A percentile compares a stretch with the other conserved stretches of the same genome.
Evolutionary conservation across 805 yeast species (phyloP).

Genomic region (Ogataea sp.): DNA sequence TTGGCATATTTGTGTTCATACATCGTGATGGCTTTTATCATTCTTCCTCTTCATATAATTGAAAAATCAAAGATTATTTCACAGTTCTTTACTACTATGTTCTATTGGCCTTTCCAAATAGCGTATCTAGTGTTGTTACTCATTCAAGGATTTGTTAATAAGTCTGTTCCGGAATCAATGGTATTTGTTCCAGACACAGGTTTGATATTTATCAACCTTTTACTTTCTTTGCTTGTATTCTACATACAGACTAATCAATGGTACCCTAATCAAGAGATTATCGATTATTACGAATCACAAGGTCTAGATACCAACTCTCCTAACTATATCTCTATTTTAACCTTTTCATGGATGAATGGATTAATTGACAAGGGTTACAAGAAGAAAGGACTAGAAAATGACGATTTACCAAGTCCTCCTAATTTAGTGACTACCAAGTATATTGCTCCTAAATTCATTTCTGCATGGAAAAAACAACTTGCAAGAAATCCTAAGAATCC

Average conservation of each 20-base stretch:
- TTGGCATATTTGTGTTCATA: neutral
- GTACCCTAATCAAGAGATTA: slow-evolving; percentile 31
- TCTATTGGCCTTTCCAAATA: slow-evolving; percentile 31
- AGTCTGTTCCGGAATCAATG: no score
- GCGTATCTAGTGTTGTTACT: slow-evolving; percentile 3
- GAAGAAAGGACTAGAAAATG: slow-evolving; percentile 25
- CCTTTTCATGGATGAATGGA: slow-evolving; percentile 88
- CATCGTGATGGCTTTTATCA: slow-evolving; percentile 9
- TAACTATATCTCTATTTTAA: slow-evolving; percentile 65
- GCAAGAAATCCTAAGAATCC: slow-evolving; percentile 17
- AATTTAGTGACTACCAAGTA: slow-evolving; percentile 25
- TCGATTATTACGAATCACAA: slow-evolving; percentile 23
- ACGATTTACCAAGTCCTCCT: slow-evolving; percentile 36
- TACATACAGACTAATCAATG: slow-evolving; percentile 28
- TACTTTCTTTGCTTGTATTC: slow-evolving; percentile 26
- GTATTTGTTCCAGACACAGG: slow-evolving; percentile 2
- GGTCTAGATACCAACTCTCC: slow-evolving; percentile 25
- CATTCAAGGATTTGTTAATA: slow-evolving; percentile 7
- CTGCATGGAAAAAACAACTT: slow-evolving; percentile 28
- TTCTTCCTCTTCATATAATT: slow-evolving; percentile 34
- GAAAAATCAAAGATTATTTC: slow-evolving; percentile 33
- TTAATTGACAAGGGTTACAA: slow-evolving; percentile 65
- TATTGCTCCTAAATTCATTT: slow-evolving; percentile 21
- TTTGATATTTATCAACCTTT: slow-evolving; percentile 20
- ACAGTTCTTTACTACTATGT: slow-evolving; percentile 29